Evolutionary conservation across 2,329 filamentous ascomycete genomes (phyloP).

Genomic region (Fonsecaea multimorphosa): DNA sequence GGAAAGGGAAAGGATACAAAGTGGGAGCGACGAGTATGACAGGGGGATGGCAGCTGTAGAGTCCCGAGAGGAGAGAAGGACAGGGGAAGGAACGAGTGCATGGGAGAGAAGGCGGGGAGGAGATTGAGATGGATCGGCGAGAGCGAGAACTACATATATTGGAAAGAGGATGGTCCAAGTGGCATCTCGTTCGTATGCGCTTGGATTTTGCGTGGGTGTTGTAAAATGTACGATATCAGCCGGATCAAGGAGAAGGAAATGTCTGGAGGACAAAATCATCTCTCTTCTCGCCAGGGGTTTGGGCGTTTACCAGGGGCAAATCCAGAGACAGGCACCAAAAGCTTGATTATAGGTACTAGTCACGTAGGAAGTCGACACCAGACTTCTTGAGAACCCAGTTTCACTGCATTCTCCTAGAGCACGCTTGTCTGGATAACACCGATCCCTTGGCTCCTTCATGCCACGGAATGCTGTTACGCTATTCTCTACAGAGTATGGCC

Average conservation of each 20-base stretch:
- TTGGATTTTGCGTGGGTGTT: not conserved
- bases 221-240: not conserved
- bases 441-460: too few relatives aligned
- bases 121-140: not conserved
- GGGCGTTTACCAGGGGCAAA: too few relatives aligned
- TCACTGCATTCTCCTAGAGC: too few relatives aligned
- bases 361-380: too few relatives aligned
- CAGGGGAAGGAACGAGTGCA: conserved; percentile 26
- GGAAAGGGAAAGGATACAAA: conserved; percentile 47
- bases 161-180: not conserved
- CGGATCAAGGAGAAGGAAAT: not conserved
- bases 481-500: too few relatives aligned
- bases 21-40: conserved; percentile 35
- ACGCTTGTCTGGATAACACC: too few relatives aligned
- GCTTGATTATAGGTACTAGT: too few relatives aligned
- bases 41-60: conserved; percentile 30
- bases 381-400: too few relatives aligned
- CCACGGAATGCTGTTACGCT: too few relatives aligned
- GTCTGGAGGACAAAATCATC: not conserved
- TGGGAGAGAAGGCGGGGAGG: conserved; percentile 33
- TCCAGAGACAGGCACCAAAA: too few relatives aligned
- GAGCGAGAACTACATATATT: not conserved
- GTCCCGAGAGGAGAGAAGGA: conserved; percentile 23
- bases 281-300: not conserved
- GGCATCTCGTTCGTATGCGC: not conserved